phyloP scores from a whole-genome alignment of 1,284 basidiomycete genomes.

The Leccinum variabile region DNA sequence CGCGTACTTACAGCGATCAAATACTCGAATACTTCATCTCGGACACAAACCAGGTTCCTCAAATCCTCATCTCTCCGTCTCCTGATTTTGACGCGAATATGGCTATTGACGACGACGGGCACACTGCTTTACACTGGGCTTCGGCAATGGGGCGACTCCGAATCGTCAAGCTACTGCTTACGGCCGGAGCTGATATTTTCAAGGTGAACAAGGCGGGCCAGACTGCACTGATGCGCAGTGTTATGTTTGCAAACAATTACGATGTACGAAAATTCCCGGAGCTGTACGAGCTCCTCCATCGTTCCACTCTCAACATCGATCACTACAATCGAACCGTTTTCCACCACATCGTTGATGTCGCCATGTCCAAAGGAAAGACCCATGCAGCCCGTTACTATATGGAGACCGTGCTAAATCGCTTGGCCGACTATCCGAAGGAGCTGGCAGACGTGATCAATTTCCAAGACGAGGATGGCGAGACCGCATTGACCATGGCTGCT shows the following conservation, averaged over 20 bases:
- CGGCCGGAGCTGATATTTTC: constrained; percentile 96
- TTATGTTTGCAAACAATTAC: constrained; percentile 99
- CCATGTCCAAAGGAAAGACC: constrained; percentile 95
- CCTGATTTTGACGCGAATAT: constrained; percentile 94
- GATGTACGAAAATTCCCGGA: constrained; percentile 99
- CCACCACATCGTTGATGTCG: constrained; percentile 98
- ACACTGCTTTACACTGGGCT: constrained; percentile 98
- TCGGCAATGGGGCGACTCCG: constrained; percentile 98
- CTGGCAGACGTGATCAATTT: constrained; percentile 99
- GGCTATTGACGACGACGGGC: constrained; percentile 97
- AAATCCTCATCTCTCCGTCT: constrained; percentile 87
- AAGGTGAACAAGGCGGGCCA: constrained; percentile 96
- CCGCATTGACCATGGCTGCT: constrained; percentile 95
- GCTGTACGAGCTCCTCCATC: constrained; percentile 94
- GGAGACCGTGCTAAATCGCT: constrained; percentile 89
- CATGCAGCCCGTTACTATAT: constrained; percentile 99
- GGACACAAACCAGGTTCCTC: constrained; percentile 91
- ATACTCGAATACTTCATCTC: constrained; percentile 99
- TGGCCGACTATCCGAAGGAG: constrained; percentile 96
- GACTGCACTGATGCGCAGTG: constrained; percentile 96
- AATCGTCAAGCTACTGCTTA: constrained; percentile 92
- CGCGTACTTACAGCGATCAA: constrained; percentile 84
- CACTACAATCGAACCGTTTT: constrained; percentile 98
- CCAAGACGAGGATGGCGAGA: constrained; percentile 99
- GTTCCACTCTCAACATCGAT: constrained; percentile 98